Conservation (phyloP, 352 stramenopile species). For the Aphanomyces euteiches region DNA sequence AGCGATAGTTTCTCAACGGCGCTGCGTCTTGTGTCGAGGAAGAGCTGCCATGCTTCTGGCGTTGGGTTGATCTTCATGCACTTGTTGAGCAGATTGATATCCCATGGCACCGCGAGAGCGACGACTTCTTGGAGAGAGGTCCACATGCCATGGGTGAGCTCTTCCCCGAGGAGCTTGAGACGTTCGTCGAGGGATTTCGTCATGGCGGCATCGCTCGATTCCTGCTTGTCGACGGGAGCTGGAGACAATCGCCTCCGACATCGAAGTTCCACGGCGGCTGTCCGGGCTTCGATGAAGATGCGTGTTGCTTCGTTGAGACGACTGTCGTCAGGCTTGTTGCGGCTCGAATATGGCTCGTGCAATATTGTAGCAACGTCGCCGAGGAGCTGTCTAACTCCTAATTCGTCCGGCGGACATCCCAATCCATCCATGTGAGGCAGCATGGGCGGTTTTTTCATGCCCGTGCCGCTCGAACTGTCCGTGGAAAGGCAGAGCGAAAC, state of each 20-base stretch:
- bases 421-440: constrained; percentile 1
- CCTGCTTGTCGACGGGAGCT: neutral
- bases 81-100: constrained; percentile 11
- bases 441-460: neutral
- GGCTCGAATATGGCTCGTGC: neutral
- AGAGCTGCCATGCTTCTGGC: constrained; percentile 18
- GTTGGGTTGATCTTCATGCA: constrained; percentile 21
- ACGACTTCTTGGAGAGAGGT: constrained; percentile 1
- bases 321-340: neutral
- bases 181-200: constrained; percentile 5
- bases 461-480: neutral
- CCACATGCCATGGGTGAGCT: constrained; percentile 9
- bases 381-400: constrained; percentile 14
- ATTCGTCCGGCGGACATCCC: constrained; percentile 7
- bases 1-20: neutral
- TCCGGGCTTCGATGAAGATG: constrained; percentile 13
- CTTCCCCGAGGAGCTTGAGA: constrained; percentile 7
- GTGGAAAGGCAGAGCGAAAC: too few relatives aligned
- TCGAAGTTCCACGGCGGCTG: constrained; percentile 5
- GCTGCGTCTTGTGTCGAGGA: constrained; percentile 16
- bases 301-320: neutral
- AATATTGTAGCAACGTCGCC: neutral
- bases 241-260: neutral
- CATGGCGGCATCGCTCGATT: neutral
- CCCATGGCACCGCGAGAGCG: neutral